Percentiles rank a stretch among this genome's conserved stretches.
Conservation (phyloP, 345 rosid genomes). For the Lepidium africanum region DNA sequence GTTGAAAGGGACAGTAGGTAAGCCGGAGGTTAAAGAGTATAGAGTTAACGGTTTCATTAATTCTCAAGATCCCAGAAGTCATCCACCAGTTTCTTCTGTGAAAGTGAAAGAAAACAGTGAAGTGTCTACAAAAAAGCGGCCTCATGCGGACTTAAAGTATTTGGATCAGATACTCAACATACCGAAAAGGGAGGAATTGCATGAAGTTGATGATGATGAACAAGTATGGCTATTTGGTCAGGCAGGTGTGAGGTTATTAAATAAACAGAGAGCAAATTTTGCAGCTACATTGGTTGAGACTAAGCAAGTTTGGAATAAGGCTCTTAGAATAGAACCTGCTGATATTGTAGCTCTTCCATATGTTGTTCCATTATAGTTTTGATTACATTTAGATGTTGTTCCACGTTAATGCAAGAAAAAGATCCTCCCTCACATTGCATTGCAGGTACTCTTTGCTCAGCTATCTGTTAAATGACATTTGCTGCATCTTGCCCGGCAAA, state of each 20-base stretch:
- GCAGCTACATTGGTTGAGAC: slow-evolving; percentile 4
- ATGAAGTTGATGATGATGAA: slow-evolving; percentile 34
- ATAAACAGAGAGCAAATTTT: slow-evolving; percentile 29
- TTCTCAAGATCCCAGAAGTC: slow-evolving; percentile 24
- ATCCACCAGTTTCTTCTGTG: slow-evolving; percentile 18
- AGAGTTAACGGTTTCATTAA: slow-evolving; percentile 39
- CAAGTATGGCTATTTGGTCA: slow-evolving; percentile 59
- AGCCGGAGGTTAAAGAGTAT: slow-evolving; percentile 32
- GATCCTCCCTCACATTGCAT: neutral
- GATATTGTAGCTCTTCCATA: slow-evolving; percentile 66
- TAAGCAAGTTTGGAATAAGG: slow-evolving; percentile 58
- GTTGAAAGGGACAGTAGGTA: slow-evolving; percentile 21
- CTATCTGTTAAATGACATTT: neutral
- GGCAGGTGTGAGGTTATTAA: slow-evolving; percentile 8
- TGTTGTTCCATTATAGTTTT: slow-evolving; percentile 63
- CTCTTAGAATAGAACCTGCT: slow-evolving; percentile 51
- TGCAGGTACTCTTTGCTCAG: neutral
- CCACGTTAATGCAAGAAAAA: slow-evolving; percentile 2
- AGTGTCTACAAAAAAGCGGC: slow-evolving; percentile 38
- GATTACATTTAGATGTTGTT: neutral
- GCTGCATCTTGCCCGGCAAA: neutral
- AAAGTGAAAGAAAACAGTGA: slow-evolving; percentile 33
- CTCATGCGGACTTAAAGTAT: slow-evolving; percentile 66
- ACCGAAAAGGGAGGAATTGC: slow-evolving; percentile 48
- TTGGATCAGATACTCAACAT: slow-evolving; percentile 45